A percentile compares a stretch with the other conserved stretches of the same genome.
Evolutionary conservation across 2,329 filamentous ascomycete genomes (phyloP).

Genomic region (Lecanicillium sp.): DNA sequence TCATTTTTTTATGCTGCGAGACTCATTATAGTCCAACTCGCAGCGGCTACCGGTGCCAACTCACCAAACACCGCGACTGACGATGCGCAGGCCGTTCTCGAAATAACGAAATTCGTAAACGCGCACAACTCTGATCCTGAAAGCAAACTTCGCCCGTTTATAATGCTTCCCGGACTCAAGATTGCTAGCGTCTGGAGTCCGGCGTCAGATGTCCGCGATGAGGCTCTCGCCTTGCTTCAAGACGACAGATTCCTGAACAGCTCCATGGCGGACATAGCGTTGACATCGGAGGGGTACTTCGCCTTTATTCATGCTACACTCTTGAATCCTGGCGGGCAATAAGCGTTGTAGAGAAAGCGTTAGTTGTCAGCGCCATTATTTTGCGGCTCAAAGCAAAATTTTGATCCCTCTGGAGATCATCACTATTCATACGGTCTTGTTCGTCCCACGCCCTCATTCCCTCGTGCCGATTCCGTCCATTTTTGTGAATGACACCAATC

Average conservation of each 20-base stretch:
- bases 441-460: too few species aligned
- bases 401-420: too few species aligned
- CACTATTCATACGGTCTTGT: too few species aligned
- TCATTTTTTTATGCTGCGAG: constrained; percentile 6
- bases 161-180: constrained; percentile 8
- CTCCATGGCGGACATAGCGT: neutral
- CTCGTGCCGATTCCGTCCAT: too few species aligned
- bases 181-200: constrained; percentile 4
- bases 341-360: too few species aligned
- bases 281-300: neutral
- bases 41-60: neutral
- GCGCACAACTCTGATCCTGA: neutral
- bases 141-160: constrained; percentile 1
- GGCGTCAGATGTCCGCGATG: neutral
- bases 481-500: too few species aligned
- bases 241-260: neutral
- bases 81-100: neutral
- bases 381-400: too few species aligned
- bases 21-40: neutral
- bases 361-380: too few species aligned
- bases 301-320: too few species aligned
- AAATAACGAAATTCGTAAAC: neutral
- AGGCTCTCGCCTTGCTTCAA: neutral
- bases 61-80: neutral
- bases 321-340: too few species aligned